A percentile compares a stretch with the other conserved stretches of the same genome.
Evolutionary conservation across 768 basidiomycete species (phyloP).

Genomic region (Gymnopilus junonius): DNA sequence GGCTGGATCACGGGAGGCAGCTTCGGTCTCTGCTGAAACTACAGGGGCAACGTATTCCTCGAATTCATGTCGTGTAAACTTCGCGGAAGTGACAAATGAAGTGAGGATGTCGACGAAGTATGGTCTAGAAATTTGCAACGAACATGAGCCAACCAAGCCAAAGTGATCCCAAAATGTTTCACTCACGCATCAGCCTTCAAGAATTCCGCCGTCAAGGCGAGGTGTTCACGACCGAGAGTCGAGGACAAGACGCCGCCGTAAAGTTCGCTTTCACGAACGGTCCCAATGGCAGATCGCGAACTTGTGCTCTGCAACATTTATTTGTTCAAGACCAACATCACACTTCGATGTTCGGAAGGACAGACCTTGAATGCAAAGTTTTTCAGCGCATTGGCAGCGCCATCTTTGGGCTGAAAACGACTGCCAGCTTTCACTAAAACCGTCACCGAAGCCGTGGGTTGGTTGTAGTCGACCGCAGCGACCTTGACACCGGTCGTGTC

Average conservation of each 20-base stretch:
- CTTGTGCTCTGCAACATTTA: constrained; percentile 68
- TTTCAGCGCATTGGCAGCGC: constrained; percentile 93
- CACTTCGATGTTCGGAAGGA: constrained; percentile 3
- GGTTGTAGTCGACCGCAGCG: constrained; percentile 80
- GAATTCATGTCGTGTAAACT: constrained; percentile 80
- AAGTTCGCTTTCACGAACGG: constrained; percentile 90
- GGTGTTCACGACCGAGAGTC: constrained; percentile 84
- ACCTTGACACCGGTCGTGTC: constrained; percentile 85
- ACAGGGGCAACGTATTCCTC: constrained; percentile 75
- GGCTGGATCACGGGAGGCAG: constrained; percentile 62
- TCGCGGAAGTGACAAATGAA: constrained; percentile 81
- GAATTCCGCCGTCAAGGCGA: constrained; percentile 94
- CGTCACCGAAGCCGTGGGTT: constrained; percentile 85
- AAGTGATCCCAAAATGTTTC: background rate
- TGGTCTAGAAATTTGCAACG: constrained; percentile 48
- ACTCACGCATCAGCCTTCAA: constrained; percentile 95
- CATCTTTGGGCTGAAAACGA: constrained; percentile 86
- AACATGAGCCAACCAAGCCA: background rate
- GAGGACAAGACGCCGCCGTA: constrained; percentile 91
- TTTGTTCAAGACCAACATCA: background rate
- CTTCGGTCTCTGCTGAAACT: constrained; percentile 69
- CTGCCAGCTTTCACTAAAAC: constrained; percentile 93
- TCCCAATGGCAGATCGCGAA: constrained; percentile 86
- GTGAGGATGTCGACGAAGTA: constrained; percentile 92
- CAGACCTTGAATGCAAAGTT: constrained; percentile 99